Base-by-base conservation (phyloP, 176 grass and related monocot genomes). In the Zea mays region DNA sequence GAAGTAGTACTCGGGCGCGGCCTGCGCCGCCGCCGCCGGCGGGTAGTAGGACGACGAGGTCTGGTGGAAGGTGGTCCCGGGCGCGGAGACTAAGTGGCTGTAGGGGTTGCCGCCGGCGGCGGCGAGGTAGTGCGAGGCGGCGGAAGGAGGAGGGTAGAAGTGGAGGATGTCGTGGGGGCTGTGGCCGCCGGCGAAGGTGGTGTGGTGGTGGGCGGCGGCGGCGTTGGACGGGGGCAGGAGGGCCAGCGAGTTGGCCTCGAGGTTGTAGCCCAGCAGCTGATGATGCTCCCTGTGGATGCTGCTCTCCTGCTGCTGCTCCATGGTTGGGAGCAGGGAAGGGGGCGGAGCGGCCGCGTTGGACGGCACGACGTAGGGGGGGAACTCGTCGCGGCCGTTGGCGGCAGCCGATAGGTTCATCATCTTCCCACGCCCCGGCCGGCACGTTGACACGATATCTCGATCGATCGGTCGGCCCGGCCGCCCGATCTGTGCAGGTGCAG, bases 1-100 rank as follows among this genome's bases (percentile, higher is more conserved):
- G 72, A 84, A 90, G 77, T 90, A 86, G 81, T 90, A 87, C 59
- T 89, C 87, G 2, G 82, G 60, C 14, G 47, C 13, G 38, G 72
- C 74, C 41, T 67, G 51, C 41, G 83, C 46, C 34, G 83, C 46
- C 34, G 27, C 27, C 27, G 81, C 46, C 67, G 7, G 71, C n/a
- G 78, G 76, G 71, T 83, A 90, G 85, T 87, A 90, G 1, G 58
- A 90, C 1, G 58, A 61, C 2, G 67, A 54, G 27, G 27, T 27
- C 71, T 80, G 88, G 40, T 73, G 76, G 35, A 33, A 14, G 42
- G 17, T 10, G 58, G 17, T 38, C 8, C 79, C 74, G 16, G 7
- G 64, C 27, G 27, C 27, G 27, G 27, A 27, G 27, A 27, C 27
- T 69, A 67, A 69, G 64, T 78, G 69, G 65, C 35, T 41, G 75